Evolutionary conservation across 441 rosid species (phyloP), one percentile per base, ranked within the genome.

Genomic region (Croton setiger): DNA sequence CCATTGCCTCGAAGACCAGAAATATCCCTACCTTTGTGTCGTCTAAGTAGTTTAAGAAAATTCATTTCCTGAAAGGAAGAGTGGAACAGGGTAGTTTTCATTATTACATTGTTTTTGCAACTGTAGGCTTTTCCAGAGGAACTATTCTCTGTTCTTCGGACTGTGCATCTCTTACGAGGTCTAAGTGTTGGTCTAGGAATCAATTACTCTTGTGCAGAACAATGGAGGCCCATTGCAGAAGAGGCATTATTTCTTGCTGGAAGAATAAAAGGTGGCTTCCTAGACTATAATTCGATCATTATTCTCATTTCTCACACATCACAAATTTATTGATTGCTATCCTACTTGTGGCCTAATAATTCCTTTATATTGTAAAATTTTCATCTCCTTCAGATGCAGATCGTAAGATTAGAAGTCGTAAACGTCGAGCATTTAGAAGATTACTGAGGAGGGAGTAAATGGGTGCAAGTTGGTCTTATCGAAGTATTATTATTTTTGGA

Each of bases 101-200:
- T 55, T 4, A 31, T 27, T 27, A 37, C 67, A 43, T 9, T 62
- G 58, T 65, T 58, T 49, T 37, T 58, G 67, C 72, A 31, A 21
- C 74, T 63, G 53, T 70, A 91, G 98, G 84, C 89, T 67, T 93
- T 93, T 74, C 97, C 97, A 31, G 98, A 91, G 82, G 96, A 93
- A 65, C 80, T 93, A 61, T 91, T 89, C 80, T 89, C 96, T 52
- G 85, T 91, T 56, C 93, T 93, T 57, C 90, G 97, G 37, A 91
- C 98, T 0, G 92, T 91, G 66, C 84, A 86, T 79, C 84, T 93
- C 60, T 72, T 91, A 72, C 87, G 98, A 85, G 98, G 98, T 59
- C 93, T 93, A 31, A 91, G 97, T 35, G 97, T 91, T 39, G 98
- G 98, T 57, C 85, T 93, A 21, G 96, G 95, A 70, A 70, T 93